A percentile compares a stretch with the other conserved stretches of the same genome.
Conservation (phyloP, 1,284 basidiomycete genomes). For the Neotropicomus parvogracilis region DNA sequence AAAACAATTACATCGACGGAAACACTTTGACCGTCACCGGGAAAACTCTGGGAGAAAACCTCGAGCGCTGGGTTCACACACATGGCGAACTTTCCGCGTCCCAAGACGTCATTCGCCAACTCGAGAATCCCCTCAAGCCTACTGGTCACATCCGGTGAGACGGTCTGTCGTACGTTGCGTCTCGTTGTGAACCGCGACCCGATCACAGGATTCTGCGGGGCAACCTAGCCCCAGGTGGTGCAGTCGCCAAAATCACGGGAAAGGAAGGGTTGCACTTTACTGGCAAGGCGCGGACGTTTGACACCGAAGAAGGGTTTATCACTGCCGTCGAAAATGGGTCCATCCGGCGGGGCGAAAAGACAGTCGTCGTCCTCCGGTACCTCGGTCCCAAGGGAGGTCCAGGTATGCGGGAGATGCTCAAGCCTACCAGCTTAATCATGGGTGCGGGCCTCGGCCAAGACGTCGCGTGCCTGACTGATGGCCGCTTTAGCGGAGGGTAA, state of each 20-base stretch:
- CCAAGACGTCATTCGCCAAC: constrained; percentile 83
- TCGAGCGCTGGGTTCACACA: constrained; percentile 78
- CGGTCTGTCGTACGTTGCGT: background rate
- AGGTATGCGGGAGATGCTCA: constrained; percentile 95
- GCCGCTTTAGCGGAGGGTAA: constrained; percentile 90
- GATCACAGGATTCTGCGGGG: constrained; percentile 68
- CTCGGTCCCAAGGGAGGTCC: constrained; percentile 89
- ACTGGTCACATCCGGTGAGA: constrained; percentile 82
- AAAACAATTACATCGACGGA: constrained; percentile 81
- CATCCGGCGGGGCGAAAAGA: constrained; percentile 85
- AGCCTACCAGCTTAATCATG: constrained; percentile 88
- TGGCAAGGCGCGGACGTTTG: constrained; percentile 82
- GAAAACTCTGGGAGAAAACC: constrained; percentile 82
- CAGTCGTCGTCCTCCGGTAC: constrained; percentile 85
- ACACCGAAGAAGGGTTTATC: constrained; percentile 78
- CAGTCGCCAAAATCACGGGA: constrained; percentile 92
- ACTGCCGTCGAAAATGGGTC: constrained; percentile 77
- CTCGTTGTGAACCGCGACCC: constrained; percentile 2
- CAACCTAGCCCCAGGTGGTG: constrained; percentile 89
- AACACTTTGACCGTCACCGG: constrained; percentile 87
- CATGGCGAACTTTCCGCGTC: constrained; percentile 66
- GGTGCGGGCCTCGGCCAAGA: constrained; percentile 89
- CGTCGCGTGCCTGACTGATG: constrained; percentile 90
- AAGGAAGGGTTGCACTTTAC: constrained; percentile 86
- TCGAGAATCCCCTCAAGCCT: constrained; percentile 82